phyloP scores from a whole-genome alignment of 2,329 filamentous ascomycete genomes.

The Paraphoma chrysanthemicola region DNA sequence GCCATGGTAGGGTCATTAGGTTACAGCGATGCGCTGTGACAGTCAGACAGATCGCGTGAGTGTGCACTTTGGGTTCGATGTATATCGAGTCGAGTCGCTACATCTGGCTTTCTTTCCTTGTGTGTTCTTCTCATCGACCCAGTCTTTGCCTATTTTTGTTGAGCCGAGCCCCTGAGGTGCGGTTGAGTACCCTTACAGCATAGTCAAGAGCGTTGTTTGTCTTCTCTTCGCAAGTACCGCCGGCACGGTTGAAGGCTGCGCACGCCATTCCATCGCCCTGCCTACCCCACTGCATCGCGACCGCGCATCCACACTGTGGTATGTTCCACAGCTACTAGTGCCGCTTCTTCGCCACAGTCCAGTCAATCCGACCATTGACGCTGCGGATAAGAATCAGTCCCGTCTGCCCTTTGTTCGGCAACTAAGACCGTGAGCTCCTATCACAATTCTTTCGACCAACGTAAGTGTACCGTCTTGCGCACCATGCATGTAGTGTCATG shows the following conservation, averaged over 20 bases:
- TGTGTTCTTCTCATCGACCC: conserved; percentile 24
- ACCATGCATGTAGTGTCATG: not conserved
- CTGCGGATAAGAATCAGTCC: conserved; percentile 38
- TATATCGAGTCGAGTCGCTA: conserved; percentile 15
- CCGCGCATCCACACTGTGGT: conserved; percentile 32
- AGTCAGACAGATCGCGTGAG: conserved; percentile 28
- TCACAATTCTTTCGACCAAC: not conserved
- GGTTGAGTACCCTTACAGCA: conserved; percentile 37
- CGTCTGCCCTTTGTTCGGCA: conserved; percentile 18
- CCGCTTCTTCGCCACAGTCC: conserved; percentile 31
- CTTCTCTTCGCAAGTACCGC: conserved; percentile 28
- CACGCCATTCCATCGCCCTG: conserved; percentile 46
- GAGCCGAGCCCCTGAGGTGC: conserved; percentile 13
- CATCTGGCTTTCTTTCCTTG: conserved; percentile 18
- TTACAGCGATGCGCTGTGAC: conserved; percentile 39
- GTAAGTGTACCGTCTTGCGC: conserved; percentile 1
- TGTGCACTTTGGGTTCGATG: conserved; percentile 17
- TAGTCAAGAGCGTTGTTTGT: conserved; percentile 33
- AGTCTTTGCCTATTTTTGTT: conserved; percentile 15
- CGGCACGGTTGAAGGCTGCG: conserved; percentile 26
- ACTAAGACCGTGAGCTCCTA: not conserved
- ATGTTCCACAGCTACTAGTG: conserved; percentile 43
- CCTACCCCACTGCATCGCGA: conserved; percentile 37
- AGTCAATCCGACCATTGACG: conserved; percentile 14
- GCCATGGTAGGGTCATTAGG: conserved; percentile 36